Evolutionary conservation across 257 asterid species (phyloP), one percentile per base, ranked within the genome.

Genomic region (Thymus quinquecostatus): DNA sequence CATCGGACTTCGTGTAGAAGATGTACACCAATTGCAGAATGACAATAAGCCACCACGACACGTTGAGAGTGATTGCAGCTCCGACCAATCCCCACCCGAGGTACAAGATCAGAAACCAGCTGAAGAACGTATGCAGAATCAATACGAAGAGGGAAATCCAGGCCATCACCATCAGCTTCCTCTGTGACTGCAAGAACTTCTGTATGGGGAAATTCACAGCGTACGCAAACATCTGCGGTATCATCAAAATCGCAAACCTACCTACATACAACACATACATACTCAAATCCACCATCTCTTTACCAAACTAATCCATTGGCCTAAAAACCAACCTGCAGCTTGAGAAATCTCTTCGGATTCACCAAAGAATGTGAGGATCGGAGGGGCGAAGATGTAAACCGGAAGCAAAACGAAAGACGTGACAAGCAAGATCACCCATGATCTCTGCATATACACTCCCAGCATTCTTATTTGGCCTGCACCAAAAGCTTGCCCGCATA

Each of bases 401-500:
- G 96, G 95, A 49, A 91, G 89, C 86, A 91, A 10, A 14, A 76
- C 0, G 41, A 59, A 59, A 48, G 87, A 65, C 0, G 96, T 86
- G 73, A 77, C 57, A 8, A 87, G 72, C 78, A 91, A 76, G 50
- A 91, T 88, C 38, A 91, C 84, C 97, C 96, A 91, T 33, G 97
- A 91, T 75, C 97, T 82, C 59, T 91, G 97, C 97, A 91, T 88
- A 73, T 88, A 91, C 33, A 87, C 32, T 1, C 97, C 97, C 60
- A 91, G 74, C 96, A 91, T 91, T 78, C 86, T 74, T 27, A 77
- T 71, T 65, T 87, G 87, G 68, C 97, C 97, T 8, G 96, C 97
- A 48, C 97, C 97, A 44, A 53, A 90, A 57, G 96, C 97, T 79
- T 90, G 97, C 74, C 97, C 97, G 34, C 97, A 88, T 56, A 90